Percentiles rank a stretch among this genome's conserved stretches.
phyloP scores from a whole-genome alignment of 2,329 filamentous ascomycete species.

The Akanthomyces dipterigenus region DNA sequence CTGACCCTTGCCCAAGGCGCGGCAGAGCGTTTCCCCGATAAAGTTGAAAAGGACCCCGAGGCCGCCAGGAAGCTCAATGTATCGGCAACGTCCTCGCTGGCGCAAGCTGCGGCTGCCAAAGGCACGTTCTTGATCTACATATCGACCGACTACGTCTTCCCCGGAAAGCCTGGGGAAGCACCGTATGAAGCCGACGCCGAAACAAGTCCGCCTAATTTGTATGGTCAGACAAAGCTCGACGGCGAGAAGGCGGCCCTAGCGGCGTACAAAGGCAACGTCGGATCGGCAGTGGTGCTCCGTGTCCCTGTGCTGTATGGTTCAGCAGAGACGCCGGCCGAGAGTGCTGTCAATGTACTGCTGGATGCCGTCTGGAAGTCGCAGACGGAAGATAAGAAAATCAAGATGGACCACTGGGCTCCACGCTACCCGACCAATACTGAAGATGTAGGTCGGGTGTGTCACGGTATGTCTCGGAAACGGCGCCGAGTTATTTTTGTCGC shows the following conservation, averaged over 20 bases:
- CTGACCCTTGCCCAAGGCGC: conserved; percentile 49
- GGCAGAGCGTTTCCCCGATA: conserved; percentile 82
- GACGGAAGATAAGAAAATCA: conserved; percentile 52
- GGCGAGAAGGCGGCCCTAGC: conserved; percentile 60
- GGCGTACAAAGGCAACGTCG: conserved; percentile 45
- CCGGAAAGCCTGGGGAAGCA: conserved; percentile 68
- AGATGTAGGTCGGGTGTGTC: conserved; percentile 73
- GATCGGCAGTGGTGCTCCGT: conserved; percentile 62
- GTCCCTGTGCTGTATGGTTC: conserved; percentile 81
- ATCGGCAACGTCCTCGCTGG: conserved; percentile 60
- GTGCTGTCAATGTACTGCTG: conserved; percentile 75
- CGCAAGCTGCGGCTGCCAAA: conserved; percentile 55
- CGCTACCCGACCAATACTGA: conserved; percentile 86
- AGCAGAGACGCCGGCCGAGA: conserved; percentile 64
- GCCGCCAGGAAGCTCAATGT: conserved; percentile 70
- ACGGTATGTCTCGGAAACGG: conserved; percentile 39
- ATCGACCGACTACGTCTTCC: conserved; percentile 77
- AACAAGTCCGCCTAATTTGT: conserved; percentile 70
- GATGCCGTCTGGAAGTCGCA: conserved; percentile 70
- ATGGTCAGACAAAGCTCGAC: conserved; percentile 55
- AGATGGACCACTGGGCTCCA: conserved; percentile 81
- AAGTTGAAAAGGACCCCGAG: conserved; percentile 72
- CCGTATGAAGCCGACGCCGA: conserved; percentile 64
- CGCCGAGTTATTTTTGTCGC: conserved; percentile 1
- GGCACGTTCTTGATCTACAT: conserved; percentile 66